A percentile compares a stretch with the other conserved stretches of the same genome.
phyloP scores from a whole-genome alignment of 1,139 yeast genomes.

The Keqinozyma sinolaborantium region DNA sequence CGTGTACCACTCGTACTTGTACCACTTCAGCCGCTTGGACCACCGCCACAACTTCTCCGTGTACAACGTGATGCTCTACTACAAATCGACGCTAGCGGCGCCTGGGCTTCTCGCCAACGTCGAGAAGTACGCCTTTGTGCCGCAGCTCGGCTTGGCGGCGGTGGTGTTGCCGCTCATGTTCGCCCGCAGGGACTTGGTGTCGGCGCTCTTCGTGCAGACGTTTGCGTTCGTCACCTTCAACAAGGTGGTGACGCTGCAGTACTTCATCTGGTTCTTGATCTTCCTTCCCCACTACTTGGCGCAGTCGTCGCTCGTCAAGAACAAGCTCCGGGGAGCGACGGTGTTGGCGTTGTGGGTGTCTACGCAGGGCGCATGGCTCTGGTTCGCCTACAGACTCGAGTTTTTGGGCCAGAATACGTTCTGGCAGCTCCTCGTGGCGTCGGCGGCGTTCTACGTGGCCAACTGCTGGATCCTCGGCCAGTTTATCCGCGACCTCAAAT shows the following conservation, averaged over 20 bases:
- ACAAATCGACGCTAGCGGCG: conserved; percentile 42
- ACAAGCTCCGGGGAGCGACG: conserved; percentile 28
- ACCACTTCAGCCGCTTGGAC: conserved; percentile 80
- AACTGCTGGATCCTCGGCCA: conserved; percentile 64
- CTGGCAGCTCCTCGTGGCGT: conserved; percentile 55
- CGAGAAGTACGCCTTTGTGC: conserved; percentile 69
- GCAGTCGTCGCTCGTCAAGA: conserved; percentile 30
- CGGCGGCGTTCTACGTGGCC: conserved; percentile 63
- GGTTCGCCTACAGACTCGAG: conserved; percentile 74
- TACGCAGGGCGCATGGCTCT: conserved; percentile 78
- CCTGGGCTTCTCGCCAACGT: conserved; percentile 11
- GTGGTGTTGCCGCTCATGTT: conserved; percentile 58
- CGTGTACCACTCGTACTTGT: conserved; percentile 73
- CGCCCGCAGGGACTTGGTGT: conserved; percentile 51
- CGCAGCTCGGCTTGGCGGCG: conserved; percentile 66
- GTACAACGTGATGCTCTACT: conserved; percentile 75
- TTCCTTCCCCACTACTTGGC: conserved; percentile 71
- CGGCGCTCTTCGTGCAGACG: conserved; percentile 82
- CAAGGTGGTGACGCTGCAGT: conserved; percentile 92
- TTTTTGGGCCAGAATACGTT: conserved; percentile 71
- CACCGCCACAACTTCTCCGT: conserved; percentile 94
- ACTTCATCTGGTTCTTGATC: conserved; percentile 90
- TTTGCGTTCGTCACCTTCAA: conserved; percentile 86
- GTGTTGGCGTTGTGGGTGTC: conserved; percentile 58
- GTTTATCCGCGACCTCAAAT: conserved; percentile 49